phyloP scores from a whole-genome alignment of 805 yeast species.

The Ogataea salicorniae region DNA sequence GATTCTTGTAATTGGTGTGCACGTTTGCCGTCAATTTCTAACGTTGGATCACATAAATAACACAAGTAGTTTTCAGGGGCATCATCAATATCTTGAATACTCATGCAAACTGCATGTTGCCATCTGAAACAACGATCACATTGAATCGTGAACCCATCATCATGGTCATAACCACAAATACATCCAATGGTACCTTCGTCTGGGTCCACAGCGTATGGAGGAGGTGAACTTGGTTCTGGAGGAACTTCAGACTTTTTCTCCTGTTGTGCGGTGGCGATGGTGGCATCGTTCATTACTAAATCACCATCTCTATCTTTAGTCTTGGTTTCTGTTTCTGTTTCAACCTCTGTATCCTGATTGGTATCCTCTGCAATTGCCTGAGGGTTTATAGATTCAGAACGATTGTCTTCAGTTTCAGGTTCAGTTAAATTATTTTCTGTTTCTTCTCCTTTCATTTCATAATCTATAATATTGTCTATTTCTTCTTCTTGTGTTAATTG shows the following conservation, averaged over 20 bases:
- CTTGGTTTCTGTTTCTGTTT: conserved; percentile 1
- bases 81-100: conserved; percentile 60
- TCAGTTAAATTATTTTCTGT: background rate
- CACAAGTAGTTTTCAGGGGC: conserved; percentile 84
- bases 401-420: background rate
- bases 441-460: background rate
- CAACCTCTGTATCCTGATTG: background rate
- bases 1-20: conserved; percentile 33
- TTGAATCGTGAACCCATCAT: conserved; percentile 91
- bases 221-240: conserved; percentile 7
- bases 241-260: background rate
- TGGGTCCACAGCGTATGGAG: conserved; percentile 61
- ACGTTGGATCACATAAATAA: conserved; percentile 57
- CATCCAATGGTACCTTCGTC: conserved; percentile 88
- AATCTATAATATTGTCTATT: background rate
- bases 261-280: background rate
- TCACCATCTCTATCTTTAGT: background rate
- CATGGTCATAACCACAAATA: conserved; percentile 80
- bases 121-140: conserved; percentile 90
- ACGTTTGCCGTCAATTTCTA: conserved; percentile 36
- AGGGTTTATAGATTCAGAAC: no score
- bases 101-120: conserved; percentile 95
- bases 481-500: background rate
- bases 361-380: background rate
- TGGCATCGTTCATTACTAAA: background rate